Conservation (phyloP, 2,329 filamentous ascomycete genomes). For the Epichloe bromicola region DNA sequence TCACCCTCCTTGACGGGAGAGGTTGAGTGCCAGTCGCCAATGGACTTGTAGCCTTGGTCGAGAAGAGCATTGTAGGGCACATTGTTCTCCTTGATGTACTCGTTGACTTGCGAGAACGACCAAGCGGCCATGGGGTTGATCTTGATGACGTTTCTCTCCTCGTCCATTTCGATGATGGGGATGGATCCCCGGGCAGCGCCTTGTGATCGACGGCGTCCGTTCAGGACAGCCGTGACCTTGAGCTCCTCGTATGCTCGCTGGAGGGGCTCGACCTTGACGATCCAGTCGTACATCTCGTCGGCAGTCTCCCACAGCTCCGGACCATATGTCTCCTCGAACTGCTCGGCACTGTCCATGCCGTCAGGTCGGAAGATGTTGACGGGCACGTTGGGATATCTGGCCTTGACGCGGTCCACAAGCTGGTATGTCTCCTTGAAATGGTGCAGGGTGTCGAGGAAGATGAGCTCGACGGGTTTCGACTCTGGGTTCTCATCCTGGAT, state of each 20-base stretch:
- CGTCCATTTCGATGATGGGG: constrained; percentile 82
- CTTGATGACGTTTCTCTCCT: constrained; percentile 82
- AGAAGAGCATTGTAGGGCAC: constrained; percentile 91
- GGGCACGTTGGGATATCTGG: constrained; percentile 63
- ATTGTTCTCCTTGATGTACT: constrained; percentile 72
- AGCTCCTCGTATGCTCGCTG: constrained; percentile 82
- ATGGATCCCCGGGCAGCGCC: constrained; percentile 85
- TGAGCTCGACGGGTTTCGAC: constrained; percentile 47
- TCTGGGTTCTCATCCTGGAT: constrained; percentile 50
- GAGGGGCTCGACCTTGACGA: constrained; percentile 94
- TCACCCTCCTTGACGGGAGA: constrained; percentile 80
- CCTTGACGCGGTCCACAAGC: constrained; percentile 60
- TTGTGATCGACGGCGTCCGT: constrained; percentile 81
- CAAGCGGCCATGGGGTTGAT: constrained; percentile 95
- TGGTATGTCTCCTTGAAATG: constrained; percentile 68
- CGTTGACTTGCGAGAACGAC: constrained; percentile 79
- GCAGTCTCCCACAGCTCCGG: constrained; percentile 73
- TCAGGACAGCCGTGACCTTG: constrained; percentile 79
- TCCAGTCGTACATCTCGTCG: constrained; percentile 86
- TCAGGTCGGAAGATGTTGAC: constrained; percentile 86
- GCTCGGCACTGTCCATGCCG: constrained; percentile 54
- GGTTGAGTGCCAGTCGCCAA: constrained; percentile 97
- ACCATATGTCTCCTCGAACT: constrained; percentile 77
- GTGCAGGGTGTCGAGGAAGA: constrained; percentile 77
- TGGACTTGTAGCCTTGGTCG: constrained; percentile 90